Evolutionary conservation across 129 eudicot species (phyloP), one percentile per base, ranked within the genome.

Genomic region (Glebionis coronaria): DNA sequence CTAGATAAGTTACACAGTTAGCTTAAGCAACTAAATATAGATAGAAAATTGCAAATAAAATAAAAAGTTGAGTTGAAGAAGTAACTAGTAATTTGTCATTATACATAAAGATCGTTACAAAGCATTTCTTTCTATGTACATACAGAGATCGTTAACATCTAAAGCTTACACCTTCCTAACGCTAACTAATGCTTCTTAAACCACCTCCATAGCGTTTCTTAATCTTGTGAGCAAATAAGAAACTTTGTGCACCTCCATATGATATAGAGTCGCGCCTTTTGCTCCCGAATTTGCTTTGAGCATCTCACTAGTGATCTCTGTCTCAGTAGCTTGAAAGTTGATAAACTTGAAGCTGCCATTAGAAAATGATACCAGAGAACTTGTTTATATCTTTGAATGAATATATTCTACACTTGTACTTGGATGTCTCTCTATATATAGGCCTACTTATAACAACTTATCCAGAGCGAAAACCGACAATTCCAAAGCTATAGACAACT

Each of bases 191-290:
- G n/a, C 45, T 60, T 51, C 35, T 49, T 3, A 14, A 57, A 29
- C 73, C 73, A 57, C 25, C 7, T 25, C n/a, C 4, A 45, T 29
- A 23, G 25, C 51, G 4, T 38, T 5, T 72, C 27, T 49, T 80
- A 90, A 49, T 90, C 97, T 10, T 90, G 84, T 79, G 92, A 87
- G 76, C 87, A 84, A 15, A 90, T 77, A 12, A 87, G 97, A 68
- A 87, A 78, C 67, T 82, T 87, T 5, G 92, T 82, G 63, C 97
- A 90, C 76, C 92, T 84, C 97, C 97, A 90, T 54, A 90, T 80
- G 69, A 90, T 90, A 65, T 90, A 90, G 61, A 90, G 83, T 29
- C 90, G 77, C 1, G 92, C 92, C 58, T 84, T 76, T 15, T 84
- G 92, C 63, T 87, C 81, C 46, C 83, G 65, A 0, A 87, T 53